Base-by-base conservation (phyloP, 805 yeast genomes). In the Nadsonia fulvescens region DNA sequence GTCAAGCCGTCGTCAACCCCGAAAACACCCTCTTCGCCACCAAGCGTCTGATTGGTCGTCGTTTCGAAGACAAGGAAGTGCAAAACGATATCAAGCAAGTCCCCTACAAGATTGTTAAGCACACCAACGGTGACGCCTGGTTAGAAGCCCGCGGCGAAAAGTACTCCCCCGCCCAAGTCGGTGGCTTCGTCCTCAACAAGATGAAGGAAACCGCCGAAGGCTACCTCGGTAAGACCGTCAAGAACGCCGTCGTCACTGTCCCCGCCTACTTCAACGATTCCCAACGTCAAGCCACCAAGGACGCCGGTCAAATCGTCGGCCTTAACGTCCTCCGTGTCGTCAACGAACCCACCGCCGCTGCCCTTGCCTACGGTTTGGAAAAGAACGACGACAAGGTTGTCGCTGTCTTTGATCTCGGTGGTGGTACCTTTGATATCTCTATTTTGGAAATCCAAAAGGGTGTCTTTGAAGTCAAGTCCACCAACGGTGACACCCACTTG, bases 151-250 rank as follows among this genome's bases (percentile, higher is more conserved):
- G 81, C 42, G 91, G 86, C 41, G 68, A 76, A 53, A 58, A 61
- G 37, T 83, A 82, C 64, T 82, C 94, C 26, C 95, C 95, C 29
- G 83, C 91, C 32, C 94, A 82, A 57, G 77, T 82, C 43, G 94
- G 94, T 47, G 93, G 94, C 30, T 78, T 82, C 47, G 64, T 82
- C 38, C 68, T 82, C 48, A 79, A 78, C 70, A 83, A 82, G 68
- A 83, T 82, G 94, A 83, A 82, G 71, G 94, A 83, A 64, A 83
- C 94, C 40, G 94, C 95, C 39, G 93, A 81, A 58, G 72, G 78
- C 37, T 74, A 76, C 63, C 62, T 81, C 43, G 89, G 91, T 57
- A 81, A 79, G 66, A 47, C 72, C 23, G 86, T 73, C 42, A 70
- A 68, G 62, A 76, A 79, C 53, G 93, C 95, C 34, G 91, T 76